These are phyloP conservation scores for Pilatotrama ljubarskyi DNA, from an alignment of 768 basidiomycete species.

Conservation along the genomic window DNA sequence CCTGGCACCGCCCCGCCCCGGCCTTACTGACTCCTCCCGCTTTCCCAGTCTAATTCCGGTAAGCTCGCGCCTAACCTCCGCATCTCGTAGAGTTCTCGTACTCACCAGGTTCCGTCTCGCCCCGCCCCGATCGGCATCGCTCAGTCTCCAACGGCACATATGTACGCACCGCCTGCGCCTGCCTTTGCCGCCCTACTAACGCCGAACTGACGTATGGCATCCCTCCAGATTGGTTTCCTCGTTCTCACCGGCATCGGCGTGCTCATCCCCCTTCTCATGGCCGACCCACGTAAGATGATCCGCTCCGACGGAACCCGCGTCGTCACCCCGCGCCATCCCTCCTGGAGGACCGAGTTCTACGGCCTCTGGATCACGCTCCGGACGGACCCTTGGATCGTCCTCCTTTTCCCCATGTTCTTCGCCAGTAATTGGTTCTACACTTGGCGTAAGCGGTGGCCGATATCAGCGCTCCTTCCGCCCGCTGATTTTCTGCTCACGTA, in stretches of 20 bases:
- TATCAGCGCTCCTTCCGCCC: slow-evolving; percentile 1
- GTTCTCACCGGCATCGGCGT: slow-evolving; percentile 71
- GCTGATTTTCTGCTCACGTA: neutral
- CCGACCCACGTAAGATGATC: slow-evolving; percentile 68
- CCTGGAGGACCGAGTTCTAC: slow-evolving; percentile 75
- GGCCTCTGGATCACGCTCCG: slow-evolving; percentile 67
- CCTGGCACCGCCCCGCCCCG: slow-evolving; percentile 5
- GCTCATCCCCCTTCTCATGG: slow-evolving; percentile 66
- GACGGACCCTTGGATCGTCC: slow-evolving; percentile 69
- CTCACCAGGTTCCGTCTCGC: neutral
- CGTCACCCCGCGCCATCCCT: slow-evolving; percentile 59
- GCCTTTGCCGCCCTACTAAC: neutral
- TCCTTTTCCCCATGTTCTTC: slow-evolving; percentile 86
- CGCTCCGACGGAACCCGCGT: slow-evolving; percentile 77
- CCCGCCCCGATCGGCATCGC: neutral
- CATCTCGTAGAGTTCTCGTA: neutral
- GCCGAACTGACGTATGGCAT: neutral
- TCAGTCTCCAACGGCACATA: slow-evolving; percentile 74
- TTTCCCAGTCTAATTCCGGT: slow-evolving; percentile 34
- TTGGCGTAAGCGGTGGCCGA: slow-evolving; percentile 58
- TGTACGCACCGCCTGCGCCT: slow-evolving; percentile 42
- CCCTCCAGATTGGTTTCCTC: slow-evolving; percentile 67
- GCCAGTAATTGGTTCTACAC: slow-evolving; percentile 86
- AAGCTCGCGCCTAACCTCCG: slow-evolving; percentile 19
- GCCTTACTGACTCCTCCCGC: neutral